phyloP scores from a whole-genome alignment of 164 flowering plant genomes.

The Umbellularia californica region DNA sequence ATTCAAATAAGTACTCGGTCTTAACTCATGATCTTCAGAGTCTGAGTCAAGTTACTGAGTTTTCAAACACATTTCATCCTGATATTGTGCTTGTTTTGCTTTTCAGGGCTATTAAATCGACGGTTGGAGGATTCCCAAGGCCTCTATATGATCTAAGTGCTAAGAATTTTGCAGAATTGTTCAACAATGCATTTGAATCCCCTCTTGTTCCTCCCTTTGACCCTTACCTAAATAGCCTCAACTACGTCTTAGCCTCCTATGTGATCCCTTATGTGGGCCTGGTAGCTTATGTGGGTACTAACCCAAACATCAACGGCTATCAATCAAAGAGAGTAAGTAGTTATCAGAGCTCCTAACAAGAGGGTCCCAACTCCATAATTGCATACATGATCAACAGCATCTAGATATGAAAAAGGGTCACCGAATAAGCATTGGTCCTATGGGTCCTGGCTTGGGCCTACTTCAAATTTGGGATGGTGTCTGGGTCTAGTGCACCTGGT shows the following conservation, averaged over 20 bases:
- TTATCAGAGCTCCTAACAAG: neutral
- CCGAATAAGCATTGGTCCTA: neutral
- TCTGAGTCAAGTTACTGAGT: no score
- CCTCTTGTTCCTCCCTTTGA: slow-evolving; percentile 51
- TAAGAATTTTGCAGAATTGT: slow-evolving; percentile 26
- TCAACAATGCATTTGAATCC: slow-evolving; percentile 42
- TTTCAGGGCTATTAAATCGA: slow-evolving; percentile 37
- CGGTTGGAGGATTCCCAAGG: slow-evolving; percentile 48
- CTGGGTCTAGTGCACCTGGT: neutral
- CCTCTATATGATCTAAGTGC: slow-evolving; percentile 49
- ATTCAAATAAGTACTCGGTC: no score
- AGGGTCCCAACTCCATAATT: no score
- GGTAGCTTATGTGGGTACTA: slow-evolving; percentile 59
- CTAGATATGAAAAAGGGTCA: no score
- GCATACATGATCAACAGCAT: no score
- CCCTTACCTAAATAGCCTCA: slow-evolving; percentile 49
- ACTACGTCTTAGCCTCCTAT: slow-evolving; percentile 46
- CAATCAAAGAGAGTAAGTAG: slow-evolving; percentile 7
- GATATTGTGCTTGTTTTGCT: neutral
- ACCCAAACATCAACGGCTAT: slow-evolving; percentile 32
- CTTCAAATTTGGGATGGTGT: neutral
- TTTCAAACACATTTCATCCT: neutral
- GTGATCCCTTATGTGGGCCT: slow-evolving; percentile 70
- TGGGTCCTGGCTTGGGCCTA: neutral
- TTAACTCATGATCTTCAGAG: no score